Evolutionary conservation across 1,139 yeast genomes (phyloP).

Genomic region (Saccharomyces uvarum): DNA sequence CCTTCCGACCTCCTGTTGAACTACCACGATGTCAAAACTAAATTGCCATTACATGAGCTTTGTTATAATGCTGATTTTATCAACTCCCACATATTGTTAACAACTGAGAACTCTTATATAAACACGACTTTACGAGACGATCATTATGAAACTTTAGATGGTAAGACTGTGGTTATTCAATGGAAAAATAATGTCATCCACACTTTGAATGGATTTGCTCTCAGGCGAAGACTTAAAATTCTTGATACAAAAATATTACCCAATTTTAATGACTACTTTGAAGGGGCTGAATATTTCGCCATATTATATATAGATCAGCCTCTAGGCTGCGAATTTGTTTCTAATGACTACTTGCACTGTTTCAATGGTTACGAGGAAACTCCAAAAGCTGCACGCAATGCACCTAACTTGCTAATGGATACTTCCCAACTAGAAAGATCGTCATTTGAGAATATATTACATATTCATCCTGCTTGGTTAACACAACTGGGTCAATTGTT

Average conservation of each 20-base stretch:
- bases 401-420: background rate
- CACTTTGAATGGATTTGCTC: conserved; percentile 52
- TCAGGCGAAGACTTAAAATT: conserved; percentile 41
- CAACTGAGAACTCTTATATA: conserved; percentile 6
- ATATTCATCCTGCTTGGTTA: conserved; percentile 25
- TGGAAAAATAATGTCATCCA: conserved; percentile 44
- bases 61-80: conserved; percentile 64
- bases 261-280: conserved; percentile 41
- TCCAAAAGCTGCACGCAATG: background rate
- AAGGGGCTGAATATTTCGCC: conserved; percentile 38
- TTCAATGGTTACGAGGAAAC: background rate
- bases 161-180: conserved; percentile 48
- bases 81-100: conserved; percentile 56
- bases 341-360: conserved; percentile 20
- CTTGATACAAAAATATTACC: conserved; percentile 39
- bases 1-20: conserved; percentile 46
- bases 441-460: conserved; percentile 18
- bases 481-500: conserved; percentile 20
- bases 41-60: conserved; percentile 43
- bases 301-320: conserved; percentile 47
- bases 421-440: background rate
- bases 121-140: conserved; percentile 5
- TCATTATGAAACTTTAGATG: conserved; percentile 49
- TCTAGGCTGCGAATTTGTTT: conserved; percentile 30
- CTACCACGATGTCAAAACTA: conserved; percentile 44